Base-by-base conservation (phyloP, 2,329 filamentous ascomycete species). In the Penicillium sp. region DNA sequence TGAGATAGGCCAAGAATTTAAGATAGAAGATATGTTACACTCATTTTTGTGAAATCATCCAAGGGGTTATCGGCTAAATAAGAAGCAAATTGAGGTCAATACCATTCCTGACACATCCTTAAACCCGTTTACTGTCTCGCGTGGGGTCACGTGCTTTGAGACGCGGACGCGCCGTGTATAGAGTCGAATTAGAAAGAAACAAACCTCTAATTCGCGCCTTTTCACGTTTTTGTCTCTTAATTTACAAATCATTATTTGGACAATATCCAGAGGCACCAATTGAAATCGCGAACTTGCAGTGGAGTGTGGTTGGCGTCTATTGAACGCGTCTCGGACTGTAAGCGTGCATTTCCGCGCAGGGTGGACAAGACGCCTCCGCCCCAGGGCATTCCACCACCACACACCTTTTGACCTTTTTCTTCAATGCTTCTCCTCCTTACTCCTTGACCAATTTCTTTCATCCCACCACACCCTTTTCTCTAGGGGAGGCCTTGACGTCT, bases 341-440 rank as follows among this genome's bases (percentile, higher is more conserved):
- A 71, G 69, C 70, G 70, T 73, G 70, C 70, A 70, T 71, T 72
- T 72, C 69, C 70, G 69, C 70, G 69, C 63, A 69, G 68, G 67
- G 28, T 33, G 43, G 63, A 68, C 63, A 56, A 70, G 67, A 69
- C 69, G 31, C 59, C 65, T 67, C 66, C 67, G 66, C 61, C 67
- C 66, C 66, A 68, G 61, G 61, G 58, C 68, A 71, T 72, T 71
- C 69, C 68, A 70, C 62, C 55, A 62, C 68, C 65, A 66, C 69
- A 66, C 67, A 67, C 60, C 53, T 55, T 51, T 50, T 45, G 41
- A 55, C 56, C 55, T 62, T 62, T 64, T 65, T 56, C 59, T 60
- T 59, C 57, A 53, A 50, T 55, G 37, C 46, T 37, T 59, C 61
- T 65, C 61, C 56, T 62, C 63, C 60, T 60, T 66, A 61, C 59